Percentiles rank a stretch among this genome's conserved stretches.
These are phyloP conservation scores for Neoconidiobolus thromboides DNA, from an alignment of 371 early-diverging fungal genomes.

Conservation along the genomic window DNA sequence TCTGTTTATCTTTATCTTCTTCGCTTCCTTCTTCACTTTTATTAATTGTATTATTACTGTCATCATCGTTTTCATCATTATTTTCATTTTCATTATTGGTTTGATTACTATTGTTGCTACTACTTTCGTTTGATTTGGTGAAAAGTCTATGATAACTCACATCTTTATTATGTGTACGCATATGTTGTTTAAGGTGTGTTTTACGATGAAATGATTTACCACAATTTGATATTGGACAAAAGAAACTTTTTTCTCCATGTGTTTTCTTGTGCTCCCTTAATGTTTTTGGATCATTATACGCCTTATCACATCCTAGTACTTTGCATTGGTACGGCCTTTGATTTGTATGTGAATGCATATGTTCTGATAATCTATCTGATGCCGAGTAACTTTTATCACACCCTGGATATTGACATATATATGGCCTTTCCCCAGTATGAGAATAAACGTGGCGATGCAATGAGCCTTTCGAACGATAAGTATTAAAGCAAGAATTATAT, in stretches of 20 bases:
- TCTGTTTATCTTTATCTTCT: too few relatives aligned
- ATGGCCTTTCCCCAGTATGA: conserved; percentile 57
- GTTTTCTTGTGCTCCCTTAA: conserved; percentile 4
- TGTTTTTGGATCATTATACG: conserved; percentile 5
- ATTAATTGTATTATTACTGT: too few relatives aligned
- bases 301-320: conserved; percentile 16
- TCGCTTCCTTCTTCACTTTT: too few relatives aligned
- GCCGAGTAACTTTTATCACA: conserved; percentile 52
- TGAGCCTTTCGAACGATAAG: conserved; percentile 15
- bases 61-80: too few relatives aligned
- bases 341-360: conserved; percentile 18
- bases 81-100: too few relatives aligned
- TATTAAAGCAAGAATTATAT: neutral
- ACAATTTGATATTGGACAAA: conserved; percentile 22
- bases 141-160: too few relatives aligned
- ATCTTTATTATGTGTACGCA: conserved; percentile 32
- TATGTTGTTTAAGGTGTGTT: conserved; percentile 66
- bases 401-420: conserved; percentile 44
- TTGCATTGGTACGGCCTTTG: conserved; percentile 42
- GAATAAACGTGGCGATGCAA: conserved; percentile 25
- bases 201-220: conserved; percentile 58
- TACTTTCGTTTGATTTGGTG: too few relatives aligned
- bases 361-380: conserved; percentile 1
- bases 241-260: conserved; percentile 2
- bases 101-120: too few relatives aligned